Evolutionary conservation across 139 green algal species (phyloP), one percentile per base, ranked within the genome.

Genomic region (Ulvella scutata): DNA sequence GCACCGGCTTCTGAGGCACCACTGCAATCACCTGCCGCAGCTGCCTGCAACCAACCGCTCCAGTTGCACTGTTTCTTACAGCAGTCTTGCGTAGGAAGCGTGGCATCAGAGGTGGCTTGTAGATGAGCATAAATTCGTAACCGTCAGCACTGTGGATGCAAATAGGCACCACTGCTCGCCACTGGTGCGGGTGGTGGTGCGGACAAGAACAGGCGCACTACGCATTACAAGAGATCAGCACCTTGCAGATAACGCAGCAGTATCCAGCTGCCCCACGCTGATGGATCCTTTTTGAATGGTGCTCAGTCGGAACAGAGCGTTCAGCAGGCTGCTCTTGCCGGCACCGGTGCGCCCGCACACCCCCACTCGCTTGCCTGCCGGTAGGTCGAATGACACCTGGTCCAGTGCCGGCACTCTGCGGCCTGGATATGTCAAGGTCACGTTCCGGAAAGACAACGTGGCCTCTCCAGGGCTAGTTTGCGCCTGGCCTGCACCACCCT

Each of bases 1-100:
- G 43, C 61, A 95, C 82, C 0, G 91, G 88, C 3, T 72, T 75
- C 80, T 96, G 89, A 31, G 87, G 84, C 2, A 88, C 82, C 21
- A 85, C 80, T 44, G 51, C 80, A 72, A 78, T 72, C 1, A 29
- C 20, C 7, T 23, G 10, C 4, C 60, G 74, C 60, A 87, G 60
- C 3, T 43, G 4, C 2, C 35, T 59, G 4, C 6, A 37, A 33
- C 6, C 74, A 38, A 4, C 4, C 3, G 82, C 44, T 26, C n/a
- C n/a, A n/a, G n/a, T n/a, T n/a, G n/a, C n/a, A n/a, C n/a, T n/a
- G n/a, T n/a, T n/a, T n/a, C n/a, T n/a, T n/a, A n/a, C n/a, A n/a
- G n/a, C n/a, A n/a, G n/a, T n/a, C n/a, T n/a, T n/a, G n/a, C n/a
- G n/a, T n/a, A n/a, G n/a, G n/a, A n/a, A n/a, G n/a, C n/a, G n/a